Evolutionary conservation across 2,329 filamentous ascomycete genomes (phyloP), one percentile per base, ranked within the genome.

Genomic region (Talaromyces sp.): DNA sequence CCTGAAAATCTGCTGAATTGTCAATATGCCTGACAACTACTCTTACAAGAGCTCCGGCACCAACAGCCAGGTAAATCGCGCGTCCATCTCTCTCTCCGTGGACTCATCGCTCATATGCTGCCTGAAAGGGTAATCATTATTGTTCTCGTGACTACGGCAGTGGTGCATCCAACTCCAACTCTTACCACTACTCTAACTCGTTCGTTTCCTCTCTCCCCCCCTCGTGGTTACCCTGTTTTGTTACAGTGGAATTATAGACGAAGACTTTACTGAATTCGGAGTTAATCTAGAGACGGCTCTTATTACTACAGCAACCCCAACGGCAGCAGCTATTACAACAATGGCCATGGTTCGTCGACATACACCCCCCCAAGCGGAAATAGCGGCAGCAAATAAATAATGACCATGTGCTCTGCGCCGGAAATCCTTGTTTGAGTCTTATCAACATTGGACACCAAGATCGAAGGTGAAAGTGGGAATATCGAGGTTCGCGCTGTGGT

Each of bases 221-320:
- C 52, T 33, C 34, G 18, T 44, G 28, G 14, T 28, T 23, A 14
- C 16, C 7, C n/a, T 40, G 5, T 23, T n/a, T 23, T 16, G n/a
- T 7, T 31, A 40, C 30, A 7, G 54, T 34, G 30, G 36, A 4
- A 6, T 16, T 42, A 12, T 27, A 50, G 28, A 7, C 30, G 33
- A 6, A 27, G 10, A 6, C 9, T 28, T 28, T 12, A 27, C 50
- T 54, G n/a, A 31, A 14, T 3, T 27, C 3, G 33, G 16, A 31
- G 16, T 31, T 16, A 50, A 23, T 44, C 40, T 28, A 85, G 82
- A 27, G 70, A 90, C 67, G 87, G 87, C 42, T 89, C 86, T 1
- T 91, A 91, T 80, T 90, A 91, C 78, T 91, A 90, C 76, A 84
- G 82, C 71, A 91, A 90, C 76, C 76, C 86, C 53, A 83, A 89